Conservation (phyloP, 768 basidiomycete genomes). For the Cubamyces lactineus region DNA sequence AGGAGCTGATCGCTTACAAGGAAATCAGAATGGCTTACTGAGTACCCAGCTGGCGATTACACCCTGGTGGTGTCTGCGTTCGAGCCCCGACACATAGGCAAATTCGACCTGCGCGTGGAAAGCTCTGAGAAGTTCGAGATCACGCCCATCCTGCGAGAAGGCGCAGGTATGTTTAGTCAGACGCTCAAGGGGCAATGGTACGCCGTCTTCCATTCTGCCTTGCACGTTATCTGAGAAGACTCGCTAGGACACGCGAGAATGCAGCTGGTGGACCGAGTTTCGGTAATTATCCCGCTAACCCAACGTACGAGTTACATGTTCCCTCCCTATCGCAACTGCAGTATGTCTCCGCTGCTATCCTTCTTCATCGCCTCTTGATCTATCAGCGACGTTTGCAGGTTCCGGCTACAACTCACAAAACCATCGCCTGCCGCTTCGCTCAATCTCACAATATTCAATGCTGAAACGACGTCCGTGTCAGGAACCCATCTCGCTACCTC, state of each 20-base stretch:
- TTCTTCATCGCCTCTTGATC: background rate
- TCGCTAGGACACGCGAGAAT: slow-evolving; percentile 52
- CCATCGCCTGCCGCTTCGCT: slow-evolving; percentile 48
- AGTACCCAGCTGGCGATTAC: slow-evolving; percentile 70
- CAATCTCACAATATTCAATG: slow-evolving; percentile 62
- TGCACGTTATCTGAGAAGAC: background rate
- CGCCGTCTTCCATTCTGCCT: slow-evolving; percentile 26
- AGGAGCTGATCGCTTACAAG: slow-evolving; percentile 16
- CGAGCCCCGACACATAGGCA: slow-evolving; percentile 66
- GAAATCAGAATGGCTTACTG: background rate
- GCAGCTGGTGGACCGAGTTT: slow-evolving; percentile 75
- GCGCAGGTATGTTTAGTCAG: slow-evolving; percentile 87
- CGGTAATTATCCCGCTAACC: slow-evolving; percentile 67
- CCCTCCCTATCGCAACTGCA: slow-evolving; percentile 56
- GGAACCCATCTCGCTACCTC: slow-evolving; percentile 62
- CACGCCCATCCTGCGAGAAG: slow-evolving; percentile 75
- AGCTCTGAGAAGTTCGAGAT: slow-evolving; percentile 66
- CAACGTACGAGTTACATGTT: slow-evolving; percentile 64
- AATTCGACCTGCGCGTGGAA: slow-evolving; percentile 66
- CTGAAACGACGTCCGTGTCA: slow-evolving; percentile 34
- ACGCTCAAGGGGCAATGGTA: slow-evolving; percentile 75
- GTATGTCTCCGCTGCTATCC: slow-evolving; percentile 42
- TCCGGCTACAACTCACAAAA: slow-evolving; percentile 66
- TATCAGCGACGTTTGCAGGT: slow-evolving; percentile 40
- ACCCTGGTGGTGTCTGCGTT: slow-evolving; percentile 87